Evolutionary conservation across 2,329 filamentous ascomycete genomes (phyloP).

Genomic region (Hyphodiscus sp.): DNA sequence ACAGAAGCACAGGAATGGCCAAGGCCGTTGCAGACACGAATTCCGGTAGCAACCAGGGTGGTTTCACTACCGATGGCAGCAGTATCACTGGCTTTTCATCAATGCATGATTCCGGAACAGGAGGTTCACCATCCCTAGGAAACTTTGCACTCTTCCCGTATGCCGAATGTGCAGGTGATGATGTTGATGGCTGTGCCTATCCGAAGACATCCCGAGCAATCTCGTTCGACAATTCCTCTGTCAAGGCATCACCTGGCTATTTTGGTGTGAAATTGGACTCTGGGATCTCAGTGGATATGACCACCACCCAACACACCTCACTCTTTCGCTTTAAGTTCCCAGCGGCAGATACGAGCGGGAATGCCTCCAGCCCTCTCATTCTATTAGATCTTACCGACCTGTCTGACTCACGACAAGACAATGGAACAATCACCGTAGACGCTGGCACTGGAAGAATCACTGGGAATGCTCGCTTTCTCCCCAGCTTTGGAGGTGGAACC

Average conservation of each 20-base stretch:
- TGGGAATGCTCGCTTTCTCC: conserved; percentile 52
- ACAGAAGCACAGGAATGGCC: conserved; percentile 32
- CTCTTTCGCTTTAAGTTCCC: conserved; percentile 62
- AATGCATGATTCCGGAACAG: conserved; percentile 40
- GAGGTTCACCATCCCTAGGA: conserved; percentile 54
- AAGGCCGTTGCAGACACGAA: conserved; percentile 51
- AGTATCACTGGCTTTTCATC: conserved; percentile 27
- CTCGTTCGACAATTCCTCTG: conserved; percentile 36
- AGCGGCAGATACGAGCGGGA: conserved; percentile 30
- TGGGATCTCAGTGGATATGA: conserved; percentile 59
- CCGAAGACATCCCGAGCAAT: conserved; percentile 41
- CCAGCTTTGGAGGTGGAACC: conserved; percentile 57
- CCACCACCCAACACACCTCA: conserved; percentile 55
- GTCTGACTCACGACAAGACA: conserved; percentile 49
- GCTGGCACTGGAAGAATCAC: conserved; percentile 51
- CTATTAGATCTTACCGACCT: conserved; percentile 61
- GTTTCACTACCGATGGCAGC: conserved; percentile 44
- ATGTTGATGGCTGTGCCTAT: conserved; percentile 56
- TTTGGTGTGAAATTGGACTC: conserved; percentile 54
- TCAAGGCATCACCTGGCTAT: conserved; percentile 56
- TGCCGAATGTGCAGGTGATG: conserved; percentile 50
- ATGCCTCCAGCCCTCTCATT: conserved; percentile 45
- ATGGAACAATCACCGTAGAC: conserved; percentile 51
- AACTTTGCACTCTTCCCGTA: conserved; percentile 71
- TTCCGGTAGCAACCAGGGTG: conserved; percentile 46